Base-by-base conservation (phyloP, 805 yeast species). In the Kodamaea fukazawae region DNA sequence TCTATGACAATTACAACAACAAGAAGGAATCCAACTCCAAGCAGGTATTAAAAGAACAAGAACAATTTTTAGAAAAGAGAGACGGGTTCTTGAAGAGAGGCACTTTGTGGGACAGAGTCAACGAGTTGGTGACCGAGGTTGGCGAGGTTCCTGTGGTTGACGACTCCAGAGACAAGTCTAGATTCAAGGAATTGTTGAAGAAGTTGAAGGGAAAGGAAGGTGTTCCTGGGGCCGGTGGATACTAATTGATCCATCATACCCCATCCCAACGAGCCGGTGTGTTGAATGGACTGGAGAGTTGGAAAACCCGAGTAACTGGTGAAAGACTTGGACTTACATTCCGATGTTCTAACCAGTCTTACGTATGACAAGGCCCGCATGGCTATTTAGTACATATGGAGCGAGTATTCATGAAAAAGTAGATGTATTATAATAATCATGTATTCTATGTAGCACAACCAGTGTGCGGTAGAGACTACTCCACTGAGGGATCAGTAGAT, bases 1-100 rank as follows among this genome's bases (percentile, higher is more conserved):
- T 91, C 62, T 91, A 91, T 63, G 96, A 87, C 53, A 83, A 82
- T 57, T 91, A 91, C 72, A 89, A 87, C 67, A 71, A 74, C 57
- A 90, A 90, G 69, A 84, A 81, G 62, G 91, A 87, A 38, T 75
- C 75, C 48, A 77, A 80, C 37, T 67, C 81, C 41, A 81, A 77
- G 44, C 73, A 75, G 43, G 82, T 86, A 9, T 71, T 73, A 57
- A 68, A 70, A 37, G 93, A 84, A 50, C 86, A 87, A 51, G 80
- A 77, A 49, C 78, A 76, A 44, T 89, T 83, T 58, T 59, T 86
- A 46, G 78, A 74, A 41, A 79, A 83, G 54, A 81, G 93, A 58
- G 96, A 89, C 58, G 74, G 75, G 22, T 80, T 65, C 56, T 75
- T 74, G 53, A 58, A 57, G 46, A 57, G 65, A 36, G 61, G 63